Evolutionary conservation across 208 protist species (phyloP), one percentile per base, ranked within the genome.

Genomic region (Borovskyia barvae): DNA sequence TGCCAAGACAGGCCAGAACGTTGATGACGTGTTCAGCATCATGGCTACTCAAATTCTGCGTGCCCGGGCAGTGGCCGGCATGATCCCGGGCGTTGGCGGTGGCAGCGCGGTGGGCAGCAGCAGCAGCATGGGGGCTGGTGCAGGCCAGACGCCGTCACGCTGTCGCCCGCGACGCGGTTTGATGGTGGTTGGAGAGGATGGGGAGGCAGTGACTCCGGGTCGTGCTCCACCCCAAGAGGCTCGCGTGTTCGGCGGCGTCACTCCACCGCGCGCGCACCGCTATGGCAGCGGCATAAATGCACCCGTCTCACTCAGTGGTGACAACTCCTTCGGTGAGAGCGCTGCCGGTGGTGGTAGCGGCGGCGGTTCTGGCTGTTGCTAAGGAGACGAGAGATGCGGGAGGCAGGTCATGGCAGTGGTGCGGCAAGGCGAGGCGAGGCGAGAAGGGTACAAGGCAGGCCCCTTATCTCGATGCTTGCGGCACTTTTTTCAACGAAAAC

Each of bases 1-100:
- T 50, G 87, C 86, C 28, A 88, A 90, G 65, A 80, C 73, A 6
- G 82, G 79, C n/a, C 45, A 71, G 15, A 79, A 80, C 47, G 85
- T 93, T 0, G 59, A 50, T 2, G 81, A 91, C 15, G 65, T 81
- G 2, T 96, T 96, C 54, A 74, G 72, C 25, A 73, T 70, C 11
- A 57, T 96, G 45, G 79, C 82, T 1, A 84, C 70, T 9, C 60
- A 59, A 33, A 72, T 92, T 47, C 42, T 72, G 46, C 56, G 53
- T 9, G 40, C 39, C 37, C 50, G 55, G 15, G 60, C 57, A 32
- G 57, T 6, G 17, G 30, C 54, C 2, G 53, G 28, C 12, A 39
- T 25, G 9, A 45, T 29, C 5, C n/a, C n/a, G n/a, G n/a, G n/a
- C n/a, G n/a, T n/a, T n/a, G n/a, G n/a, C n/a, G 45, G 36, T 26